These are phyloP conservation scores for Dothideomycetes sp. DNA, from an alignment of 2,329 filamentous ascomycete genomes.

Conservation along the genomic window DNA sequence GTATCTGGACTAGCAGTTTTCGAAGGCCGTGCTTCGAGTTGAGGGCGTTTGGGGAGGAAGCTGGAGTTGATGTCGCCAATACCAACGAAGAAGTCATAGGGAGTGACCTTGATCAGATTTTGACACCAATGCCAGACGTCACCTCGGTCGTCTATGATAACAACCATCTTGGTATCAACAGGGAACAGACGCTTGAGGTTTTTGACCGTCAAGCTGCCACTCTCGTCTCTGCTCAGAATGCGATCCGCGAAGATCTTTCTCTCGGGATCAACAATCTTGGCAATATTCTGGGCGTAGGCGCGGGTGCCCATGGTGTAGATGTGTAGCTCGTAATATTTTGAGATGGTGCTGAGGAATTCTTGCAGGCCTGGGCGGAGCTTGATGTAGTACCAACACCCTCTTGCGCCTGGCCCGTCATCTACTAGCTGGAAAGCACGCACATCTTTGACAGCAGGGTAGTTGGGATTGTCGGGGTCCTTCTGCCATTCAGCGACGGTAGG, in stretches of 20 bases:
- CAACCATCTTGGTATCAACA: slow-evolving; percentile 96
- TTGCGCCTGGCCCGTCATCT: slow-evolving; percentile 69
- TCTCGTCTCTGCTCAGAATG: slow-evolving; percentile 94
- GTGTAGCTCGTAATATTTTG: slow-evolving; percentile 82
- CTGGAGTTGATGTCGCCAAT: slow-evolving; percentile 98
- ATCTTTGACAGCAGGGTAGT: slow-evolving; percentile 81
- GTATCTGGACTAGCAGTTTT: slow-evolving; percentile 15
- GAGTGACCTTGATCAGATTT: slow-evolving; percentile 88
- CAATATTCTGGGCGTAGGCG: slow-evolving; percentile 88
- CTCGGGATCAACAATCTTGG: slow-evolving; percentile 84
- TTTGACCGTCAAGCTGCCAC: slow-evolving; percentile 85
- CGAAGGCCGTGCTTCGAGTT: slow-evolving; percentile 25
- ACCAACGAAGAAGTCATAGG: slow-evolving; percentile 96
- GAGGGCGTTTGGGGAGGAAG: slow-evolving; percentile 73
- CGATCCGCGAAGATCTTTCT: slow-evolving; percentile 85
- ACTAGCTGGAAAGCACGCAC: slow-evolving; percentile 80
- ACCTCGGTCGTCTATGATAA: slow-evolving; percentile 94
- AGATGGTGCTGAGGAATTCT: slow-evolving; percentile 68
- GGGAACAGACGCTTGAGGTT: slow-evolving; percentile 86
- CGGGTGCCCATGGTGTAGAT: slow-evolving; percentile 99
- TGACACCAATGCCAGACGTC: slow-evolving; percentile 93
- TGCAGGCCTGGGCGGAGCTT: slow-evolving; percentile 84
- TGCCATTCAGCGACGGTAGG: slow-evolving; percentile 96
- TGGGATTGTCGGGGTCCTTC: slow-evolving; percentile 76
- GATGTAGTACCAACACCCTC: slow-evolving; percentile 93